These are phyloP conservation scores for Trichoderma sp. DNA, from an alignment of 2,329 filamentous ascomycete genomes.

Conservation along the genomic window DNA sequence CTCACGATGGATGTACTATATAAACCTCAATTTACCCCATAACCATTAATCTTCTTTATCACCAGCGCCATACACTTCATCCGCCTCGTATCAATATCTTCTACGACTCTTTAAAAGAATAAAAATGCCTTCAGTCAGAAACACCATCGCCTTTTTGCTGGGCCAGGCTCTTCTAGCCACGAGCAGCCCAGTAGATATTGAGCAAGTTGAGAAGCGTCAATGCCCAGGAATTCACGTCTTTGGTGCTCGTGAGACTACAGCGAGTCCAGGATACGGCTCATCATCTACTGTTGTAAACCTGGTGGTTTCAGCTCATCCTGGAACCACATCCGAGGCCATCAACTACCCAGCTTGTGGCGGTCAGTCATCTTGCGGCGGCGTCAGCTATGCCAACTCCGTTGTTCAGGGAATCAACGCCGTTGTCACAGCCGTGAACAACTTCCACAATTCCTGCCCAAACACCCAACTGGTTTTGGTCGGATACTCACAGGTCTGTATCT, in stretches of 20 bases:
- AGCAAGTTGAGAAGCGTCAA: constrained; percentile 25
- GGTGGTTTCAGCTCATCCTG: constrained; percentile 52
- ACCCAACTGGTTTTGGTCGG: constrained; percentile 64
- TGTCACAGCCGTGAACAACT: constrained; percentile 54
- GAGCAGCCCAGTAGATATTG: constrained; percentile 3
- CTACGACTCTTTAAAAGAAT: too few species aligned
- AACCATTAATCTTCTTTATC: not conserved
- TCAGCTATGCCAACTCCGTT: constrained; percentile 60
- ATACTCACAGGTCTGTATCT: constrained; percentile 59
- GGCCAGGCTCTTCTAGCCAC: constrained; percentile 21
- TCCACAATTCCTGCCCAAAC: constrained; percentile 59
- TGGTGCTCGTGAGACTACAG: constrained; percentile 54
- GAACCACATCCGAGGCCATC: constrained; percentile 59
- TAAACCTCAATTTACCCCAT: not conserved
- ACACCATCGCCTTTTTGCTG: constrained; percentile 1
- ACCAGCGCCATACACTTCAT: not conserved
- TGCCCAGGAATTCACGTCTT: constrained; percentile 47
- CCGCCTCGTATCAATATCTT: not conserved
- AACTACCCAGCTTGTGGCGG: constrained; percentile 67
- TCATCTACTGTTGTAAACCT: constrained; percentile 55
- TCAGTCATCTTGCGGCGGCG: constrained; percentile 59
- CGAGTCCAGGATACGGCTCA: constrained; percentile 56
- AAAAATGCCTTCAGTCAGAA: constrained; percentile 19
- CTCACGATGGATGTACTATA: not conserved
- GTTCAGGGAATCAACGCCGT: constrained; percentile 24